Conservation (phyloP, 495 filamentous ascomycete species). For the Trichoderma virens region DNA sequence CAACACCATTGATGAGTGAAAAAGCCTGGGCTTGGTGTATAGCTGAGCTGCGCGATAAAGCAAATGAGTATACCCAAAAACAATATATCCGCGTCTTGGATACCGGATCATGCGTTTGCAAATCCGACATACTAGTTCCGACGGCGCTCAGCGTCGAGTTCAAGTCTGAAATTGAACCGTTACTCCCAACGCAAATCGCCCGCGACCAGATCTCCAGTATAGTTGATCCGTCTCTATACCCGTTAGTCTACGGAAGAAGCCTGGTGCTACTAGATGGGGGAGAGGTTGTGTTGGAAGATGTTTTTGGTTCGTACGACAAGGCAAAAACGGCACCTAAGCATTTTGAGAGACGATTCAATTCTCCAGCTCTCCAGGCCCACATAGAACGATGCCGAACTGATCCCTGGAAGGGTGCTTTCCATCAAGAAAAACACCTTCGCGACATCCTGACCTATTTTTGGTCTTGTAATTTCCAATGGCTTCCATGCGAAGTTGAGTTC, state of each 20-base stretch:
- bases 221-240: slow-evolving; percentile 48
- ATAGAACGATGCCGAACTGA: neutral
- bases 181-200: slow-evolving; percentile 30
- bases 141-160: neutral
- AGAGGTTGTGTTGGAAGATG: slow-evolving; percentile 27
- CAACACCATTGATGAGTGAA: neutral
- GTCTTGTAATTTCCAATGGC: slow-evolving; percentile 45
- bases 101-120: slow-evolving; percentile 3
- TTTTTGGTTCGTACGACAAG: slow-evolving; percentile 24
- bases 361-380: neutral
- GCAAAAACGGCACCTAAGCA: slow-evolving; percentile 19
- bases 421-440: neutral
- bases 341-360: neutral
- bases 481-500: slow-evolving; percentile 48
- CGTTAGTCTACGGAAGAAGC: slow-evolving; percentile 41
- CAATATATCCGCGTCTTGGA: neutral
- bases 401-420: neutral
- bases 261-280: slow-evolving; percentile 26
- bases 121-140: neutral
- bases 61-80: neutral
- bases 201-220: slow-evolving; percentile 44
- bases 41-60: slow-evolving; percentile 10
- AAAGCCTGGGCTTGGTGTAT: slow-evolving; percentile 10
- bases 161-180: neutral
- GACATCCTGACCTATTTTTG: slow-evolving; percentile 7